Base-by-base conservation (phyloP, 306 rosid genomes). In the Lupinus albus region DNA sequence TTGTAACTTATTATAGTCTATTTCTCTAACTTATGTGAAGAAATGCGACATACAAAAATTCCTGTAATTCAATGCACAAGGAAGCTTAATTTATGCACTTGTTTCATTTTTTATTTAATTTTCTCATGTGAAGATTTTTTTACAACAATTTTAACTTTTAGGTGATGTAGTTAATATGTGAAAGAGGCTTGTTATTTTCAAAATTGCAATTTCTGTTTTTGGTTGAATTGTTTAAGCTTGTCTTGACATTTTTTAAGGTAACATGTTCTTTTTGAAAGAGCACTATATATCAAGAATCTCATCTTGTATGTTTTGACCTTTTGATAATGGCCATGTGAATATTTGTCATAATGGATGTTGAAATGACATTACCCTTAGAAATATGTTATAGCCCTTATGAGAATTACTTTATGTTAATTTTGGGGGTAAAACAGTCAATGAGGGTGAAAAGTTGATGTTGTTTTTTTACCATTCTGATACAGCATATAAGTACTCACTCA, bases 271-370 rank as follows among this genome's bases (percentile, higher is more conserved):
- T 68, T 57, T 77, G 25, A 33, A 54, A 68, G 63, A 68, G 63
- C 49, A 51, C 20, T 8, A 13, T 52, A 13, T 52, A 42, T 77
- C 45, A 59, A 42, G 77, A 64, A 73, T 73, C 74, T 64, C 64
- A 68, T 51, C 14, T 58, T 64, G 60, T 73, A 21, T 73, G 39
- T 44, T 70, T 65, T 81, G 75, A 78, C 78, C 58, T 77, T 64
- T 25, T 59, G 36, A 51, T 25, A 25, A 50, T 16, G 35, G 49
- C 16, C 79, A 64, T 77, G 75, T 74, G 82, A 77, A 17, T 25
- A 6, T 69, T 72, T 76, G 84, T 73, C 78, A 64, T 15, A 56
- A 8, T 74, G 75, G 64, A 61, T 46, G 71, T 60, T 70, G 72
- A 81, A 58, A 65, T 77, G 75, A 81, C 75, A 64, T 57, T 20